These are phyloP conservation scores for Butyriboletus loyo DNA, from an alignment of 768 basidiomycete genomes.

Conservation along the genomic window DNA sequence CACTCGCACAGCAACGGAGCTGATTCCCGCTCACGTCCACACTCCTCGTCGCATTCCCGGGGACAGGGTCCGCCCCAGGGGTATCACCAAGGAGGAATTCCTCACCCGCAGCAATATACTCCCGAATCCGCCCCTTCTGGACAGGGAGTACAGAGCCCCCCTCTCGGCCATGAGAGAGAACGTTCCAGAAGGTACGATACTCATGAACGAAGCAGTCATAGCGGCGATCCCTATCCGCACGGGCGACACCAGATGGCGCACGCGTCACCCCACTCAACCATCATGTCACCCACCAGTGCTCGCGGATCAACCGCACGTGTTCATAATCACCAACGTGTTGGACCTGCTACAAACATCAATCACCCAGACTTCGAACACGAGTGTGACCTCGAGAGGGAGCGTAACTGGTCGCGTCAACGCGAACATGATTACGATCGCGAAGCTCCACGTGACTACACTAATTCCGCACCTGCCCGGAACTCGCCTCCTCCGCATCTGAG, in stretches of 20 bases:
- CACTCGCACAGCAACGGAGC: conserved; percentile 41
- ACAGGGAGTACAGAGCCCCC: conserved; percentile 49
- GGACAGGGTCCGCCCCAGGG: conserved; percentile 35
- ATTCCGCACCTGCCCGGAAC: conserved; percentile 32
- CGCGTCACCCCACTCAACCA: conserved; percentile 33
- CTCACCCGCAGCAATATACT: conserved; percentile 44
- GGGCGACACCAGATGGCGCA: conserved; percentile 31
- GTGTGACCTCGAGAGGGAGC: conserved; percentile 50
- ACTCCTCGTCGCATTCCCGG: conserved; percentile 51
- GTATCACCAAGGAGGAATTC: conserved; percentile 37
- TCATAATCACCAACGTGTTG: conserved; percentile 67
- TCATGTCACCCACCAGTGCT: conserved; percentile 34
- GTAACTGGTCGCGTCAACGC: conserved; percentile 33
- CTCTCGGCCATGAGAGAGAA: conserved; percentile 40
- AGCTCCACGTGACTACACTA: conserved; percentile 30
- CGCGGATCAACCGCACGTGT: conserved; percentile 40
- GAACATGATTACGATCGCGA: conserved; percentile 46
- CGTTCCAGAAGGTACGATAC: conserved; percentile 49
- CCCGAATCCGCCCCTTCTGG: conserved; percentile 45
- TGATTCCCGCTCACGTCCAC: conserved; percentile 47
- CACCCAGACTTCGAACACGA: conserved; percentile 33
- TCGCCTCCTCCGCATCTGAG: conserved; percentile 41
- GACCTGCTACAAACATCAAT: conserved; percentile 57
- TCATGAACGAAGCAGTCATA: conserved; percentile 38
- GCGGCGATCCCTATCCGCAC: conserved; percentile 34